Percentiles rank a stretch among this genome's conserved stretches.
These are phyloP conservation scores for Anthostomella pinea DNA, from an alignment of 2,329 filamentous ascomycete genomes.

Conservation along the genomic window DNA sequence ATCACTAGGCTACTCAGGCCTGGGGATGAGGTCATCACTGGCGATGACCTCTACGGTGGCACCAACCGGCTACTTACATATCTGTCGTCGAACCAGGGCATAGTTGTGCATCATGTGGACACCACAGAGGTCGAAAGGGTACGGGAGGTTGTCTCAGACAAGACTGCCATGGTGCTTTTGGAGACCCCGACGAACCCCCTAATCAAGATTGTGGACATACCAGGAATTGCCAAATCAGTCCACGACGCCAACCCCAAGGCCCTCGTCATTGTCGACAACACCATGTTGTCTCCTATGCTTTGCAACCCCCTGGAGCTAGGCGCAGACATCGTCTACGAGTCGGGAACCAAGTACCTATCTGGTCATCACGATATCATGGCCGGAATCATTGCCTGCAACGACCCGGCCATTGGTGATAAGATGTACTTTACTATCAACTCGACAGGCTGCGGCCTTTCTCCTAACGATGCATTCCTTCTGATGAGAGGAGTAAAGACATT, in stretches of 20 bases:
- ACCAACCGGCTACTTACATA: conserved; percentile 93
- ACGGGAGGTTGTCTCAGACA: conserved; percentile 63
- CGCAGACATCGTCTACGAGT: conserved; percentile 95
- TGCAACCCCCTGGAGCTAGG: conserved; percentile 92
- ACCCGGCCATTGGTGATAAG: conserved; percentile 75
- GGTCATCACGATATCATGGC: conserved; percentile 99
- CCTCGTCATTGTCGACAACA: conserved; percentile 93
- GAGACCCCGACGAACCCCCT: conserved; percentile 97
- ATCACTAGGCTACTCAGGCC: conserved; percentile 87
- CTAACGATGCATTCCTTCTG: conserved; percentile 93
- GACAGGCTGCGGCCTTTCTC: conserved; percentile 88
- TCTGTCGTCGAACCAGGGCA: conserved; percentile 82
- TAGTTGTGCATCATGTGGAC: conserved; percentile 93
- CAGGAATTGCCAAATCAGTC: conserved; percentile 69
- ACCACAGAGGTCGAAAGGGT: conserved; percentile 78
- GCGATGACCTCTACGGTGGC: conserved; percentile 94
- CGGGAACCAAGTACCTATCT: conserved; percentile 94
- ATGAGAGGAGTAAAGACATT: conserved; percentile 96
- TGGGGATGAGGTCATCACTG: conserved; percentile 95
- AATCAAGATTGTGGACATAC: conserved; percentile 96
- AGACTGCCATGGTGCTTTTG: conserved; percentile 92
- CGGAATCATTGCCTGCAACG: conserved; percentile 90
- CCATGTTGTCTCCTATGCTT: conserved; percentile 95
- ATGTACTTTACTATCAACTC: conserved; percentile 97
- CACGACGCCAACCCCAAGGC: conserved; percentile 77